These are phyloP conservation scores for Trichoderma atrobrunneum DNA, from an alignment of 2,329 filamentous ascomycete species.

Conservation along the genomic window DNA sequence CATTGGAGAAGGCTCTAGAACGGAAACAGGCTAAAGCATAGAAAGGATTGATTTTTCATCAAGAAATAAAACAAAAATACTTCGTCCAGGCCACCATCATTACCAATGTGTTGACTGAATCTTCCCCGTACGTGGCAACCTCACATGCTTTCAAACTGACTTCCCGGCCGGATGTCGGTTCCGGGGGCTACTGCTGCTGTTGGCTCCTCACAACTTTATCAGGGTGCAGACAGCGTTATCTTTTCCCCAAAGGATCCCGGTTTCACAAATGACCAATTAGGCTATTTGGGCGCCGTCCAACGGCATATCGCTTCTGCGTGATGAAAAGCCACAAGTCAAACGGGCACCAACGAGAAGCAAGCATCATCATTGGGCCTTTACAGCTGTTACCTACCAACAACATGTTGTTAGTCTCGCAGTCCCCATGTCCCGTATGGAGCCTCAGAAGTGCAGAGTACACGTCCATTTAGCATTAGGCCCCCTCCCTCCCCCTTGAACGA, in stretches of 20 bases:
- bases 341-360: neutral
- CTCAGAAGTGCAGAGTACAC: neutral
- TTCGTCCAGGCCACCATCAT: neutral
- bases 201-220: neutral
- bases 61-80: neutral
- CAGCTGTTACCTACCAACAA: neutral
- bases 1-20: conserved; percentile 29
- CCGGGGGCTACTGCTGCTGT: neutral
- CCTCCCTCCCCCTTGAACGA: neutral
- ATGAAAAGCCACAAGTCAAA: neutral
- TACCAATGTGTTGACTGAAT: neutral
- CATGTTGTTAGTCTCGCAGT: neutral
- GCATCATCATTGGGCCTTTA: neutral
- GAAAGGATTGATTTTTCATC: neutral
- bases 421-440: neutral
- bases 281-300: neutral
- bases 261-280: neutral
- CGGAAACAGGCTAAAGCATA: neutral
- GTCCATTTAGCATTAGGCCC: neutral
- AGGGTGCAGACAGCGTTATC: neutral
- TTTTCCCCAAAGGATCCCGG: neutral
- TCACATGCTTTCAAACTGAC: neutral
- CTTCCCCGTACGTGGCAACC: neutral
- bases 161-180: neutral
- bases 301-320: neutral